Evolutionary conservation across 2,329 filamentous ascomycete genomes (phyloP).

Genomic region (Dothistroma pini): DNA sequence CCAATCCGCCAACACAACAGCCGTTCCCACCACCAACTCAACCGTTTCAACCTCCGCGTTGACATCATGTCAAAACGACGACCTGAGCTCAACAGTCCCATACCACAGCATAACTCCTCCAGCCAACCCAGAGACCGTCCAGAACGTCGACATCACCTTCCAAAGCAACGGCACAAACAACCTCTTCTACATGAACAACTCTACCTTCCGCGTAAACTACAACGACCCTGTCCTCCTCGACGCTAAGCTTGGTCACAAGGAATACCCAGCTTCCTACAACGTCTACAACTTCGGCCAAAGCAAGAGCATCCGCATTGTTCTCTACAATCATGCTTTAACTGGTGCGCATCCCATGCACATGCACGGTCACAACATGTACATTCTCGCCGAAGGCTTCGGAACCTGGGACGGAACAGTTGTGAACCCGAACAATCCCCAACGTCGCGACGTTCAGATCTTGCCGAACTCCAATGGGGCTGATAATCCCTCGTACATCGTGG

Average conservation of each 20-base stretch:
- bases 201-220: constrained; percentile 50
- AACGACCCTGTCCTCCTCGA: constrained; percentile 39
- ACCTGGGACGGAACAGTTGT: constrained; percentile 38
- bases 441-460: constrained; percentile 51
- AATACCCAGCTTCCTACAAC: constrained; percentile 35
- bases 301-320: constrained; percentile 39
- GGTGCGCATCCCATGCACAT: constrained; percentile 52
- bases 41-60: constrained; percentile 47
- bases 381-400: constrained; percentile 41
- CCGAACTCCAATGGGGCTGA: constrained; percentile 31
- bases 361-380: constrained; percentile 49
- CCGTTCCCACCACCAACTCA: constrained; percentile 41
- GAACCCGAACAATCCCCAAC: constrained; percentile 49
- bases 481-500: constrained; percentile 35
- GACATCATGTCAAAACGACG: constrained; percentile 54
- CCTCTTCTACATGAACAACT: constrained; percentile 52
- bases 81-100: constrained; percentile 52
- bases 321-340: constrained; percentile 36
- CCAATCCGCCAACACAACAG: constrained; percentile 51
- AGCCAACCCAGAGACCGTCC: constrained; percentile 43
- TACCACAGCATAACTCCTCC: constrained; percentile 48
- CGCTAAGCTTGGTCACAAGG: constrained; percentile 34
- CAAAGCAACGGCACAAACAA: constrained; percentile 46
- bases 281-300: constrained; percentile 42
- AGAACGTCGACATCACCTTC: constrained; percentile 47